A percentile compares a stretch with the other conserved stretches of the same genome.
These are phyloP conservation scores for Scortechinia acanthostroma DNA, from an alignment of 2,329 filamentous ascomycete genomes.

Conservation along the genomic window DNA sequence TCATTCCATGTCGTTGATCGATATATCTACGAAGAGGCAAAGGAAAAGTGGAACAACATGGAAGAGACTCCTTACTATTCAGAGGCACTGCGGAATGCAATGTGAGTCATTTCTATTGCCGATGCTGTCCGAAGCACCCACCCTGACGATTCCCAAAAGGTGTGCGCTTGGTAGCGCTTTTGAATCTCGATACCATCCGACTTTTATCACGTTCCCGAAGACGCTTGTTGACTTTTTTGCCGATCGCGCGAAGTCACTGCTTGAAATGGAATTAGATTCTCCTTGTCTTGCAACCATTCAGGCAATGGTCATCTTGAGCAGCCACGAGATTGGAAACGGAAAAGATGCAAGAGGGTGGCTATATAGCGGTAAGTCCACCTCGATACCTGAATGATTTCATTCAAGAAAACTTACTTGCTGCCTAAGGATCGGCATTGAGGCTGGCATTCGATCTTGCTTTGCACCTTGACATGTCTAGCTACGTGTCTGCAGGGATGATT, in stretches of 20 bases:
- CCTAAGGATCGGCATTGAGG: conserved; percentile 16
- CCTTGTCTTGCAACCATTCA: neutral
- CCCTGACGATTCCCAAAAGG: conserved; percentile 14
- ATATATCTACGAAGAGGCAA: conserved; percentile 4
- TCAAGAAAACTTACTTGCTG: too few species aligned
- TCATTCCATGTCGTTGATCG: conserved; percentile 4
- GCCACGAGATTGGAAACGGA: neutral
- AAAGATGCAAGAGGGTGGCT: neutral
- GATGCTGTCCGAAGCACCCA: too few species aligned
- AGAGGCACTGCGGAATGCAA: conserved; percentile 5
- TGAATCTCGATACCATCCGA: conserved; percentile 30
- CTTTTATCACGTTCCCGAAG: conserved; percentile 26
- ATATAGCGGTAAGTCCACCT: neutral
- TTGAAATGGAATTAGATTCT: neutral
- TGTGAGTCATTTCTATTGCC: conserved; percentile 4
- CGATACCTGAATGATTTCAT: too few species aligned
- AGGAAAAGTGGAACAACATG: neutral
- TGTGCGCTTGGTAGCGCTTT: conserved; percentile 31
- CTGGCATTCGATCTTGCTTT: conserved; percentile 14
- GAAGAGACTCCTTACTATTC: conserved; percentile 4
- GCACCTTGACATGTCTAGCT: conserved; percentile 13
- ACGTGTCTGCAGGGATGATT: conserved; percentile 12
- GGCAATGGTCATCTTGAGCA: neutral
- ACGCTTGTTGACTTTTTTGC: conserved; percentile 11
- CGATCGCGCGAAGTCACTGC: conserved; percentile 5